Base-by-base conservation (phyloP, 768 basidiomycete genomes). In the Glaciozyma martinii region DNA sequence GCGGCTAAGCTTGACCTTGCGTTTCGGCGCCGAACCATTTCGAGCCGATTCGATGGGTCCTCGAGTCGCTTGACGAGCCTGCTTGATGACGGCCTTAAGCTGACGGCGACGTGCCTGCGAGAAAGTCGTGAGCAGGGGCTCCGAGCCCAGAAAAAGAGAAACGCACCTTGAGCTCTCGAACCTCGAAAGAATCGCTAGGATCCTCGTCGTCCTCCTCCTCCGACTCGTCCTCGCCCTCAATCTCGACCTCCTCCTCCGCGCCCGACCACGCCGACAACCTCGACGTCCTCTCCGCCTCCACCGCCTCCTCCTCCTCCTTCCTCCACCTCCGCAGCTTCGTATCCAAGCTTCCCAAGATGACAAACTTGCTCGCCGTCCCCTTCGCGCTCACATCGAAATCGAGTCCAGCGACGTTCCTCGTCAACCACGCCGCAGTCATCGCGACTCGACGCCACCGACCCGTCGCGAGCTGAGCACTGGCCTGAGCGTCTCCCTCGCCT, bases 161-260 rank as follows among this genome's bases (percentile, higher is more conserved):
- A 15, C 77, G 59, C 73, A 89, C 89, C 85, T 90, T 90, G 60
- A 93, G 80, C n/a, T 81, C 85, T 72, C 81, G 84, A 44, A 93
- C 83, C 19, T 66, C 74, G 4, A 63, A 61, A 29, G 63, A 59
- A 15, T 79, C 70, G 77, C 57, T 79, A 61, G 81, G 77, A 13
- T 77, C 83, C 16, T 83, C 84, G 21, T 79, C 82, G 16, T 76
- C 79, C 18, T 77, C 80, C 5, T 76, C 77, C 47, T 81, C 83
- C 6, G 82, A 84, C 18, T 68, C 70, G 13, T 77, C 80, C 27
- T 61, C 66, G 25, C 27, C 56, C 18, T 58, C 66, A 9, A 30
- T 62, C n/a, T 88, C 88, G 2, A 87, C 78, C 61, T 59, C 63
- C 37, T 89, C 87, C 83, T 87, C 87, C 9, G 59, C 86, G 5